Conservation (phyloP, 768 basidiomycete genomes). For the Tricholoma furcatifolium region DNA sequence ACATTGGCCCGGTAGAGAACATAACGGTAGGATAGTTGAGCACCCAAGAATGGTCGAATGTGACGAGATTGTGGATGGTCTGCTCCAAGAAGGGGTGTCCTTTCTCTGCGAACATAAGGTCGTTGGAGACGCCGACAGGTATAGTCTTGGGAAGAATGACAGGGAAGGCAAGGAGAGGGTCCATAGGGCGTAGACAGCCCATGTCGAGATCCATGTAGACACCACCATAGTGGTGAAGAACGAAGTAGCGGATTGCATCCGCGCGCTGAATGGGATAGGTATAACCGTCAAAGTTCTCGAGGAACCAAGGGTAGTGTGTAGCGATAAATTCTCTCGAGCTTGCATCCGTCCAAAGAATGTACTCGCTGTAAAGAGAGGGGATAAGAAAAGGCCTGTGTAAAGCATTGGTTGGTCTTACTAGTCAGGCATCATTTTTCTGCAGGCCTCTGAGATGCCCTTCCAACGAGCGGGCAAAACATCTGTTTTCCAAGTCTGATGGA, state of each 20-base stretch:
- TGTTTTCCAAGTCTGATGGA: slow-evolving; percentile 99
- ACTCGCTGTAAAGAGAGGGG: slow-evolving; percentile 64
- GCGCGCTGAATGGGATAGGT: slow-evolving; percentile 91
- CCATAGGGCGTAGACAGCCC: slow-evolving; percentile 84
- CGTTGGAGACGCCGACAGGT: slow-evolving; percentile 96
- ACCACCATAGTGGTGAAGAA: slow-evolving; percentile 93
- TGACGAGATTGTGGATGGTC: slow-evolving; percentile 87
- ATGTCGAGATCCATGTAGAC: slow-evolving; percentile 97
- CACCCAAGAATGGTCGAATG: slow-evolving; percentile 92
- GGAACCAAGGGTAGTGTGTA: slow-evolving; percentile 85
- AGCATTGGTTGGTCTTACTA: slow-evolving; percentile 62
- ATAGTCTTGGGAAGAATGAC: slow-evolving; percentile 94
- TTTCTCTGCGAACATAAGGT: slow-evolving; percentile 90
- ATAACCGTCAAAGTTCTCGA: slow-evolving; percentile 92
- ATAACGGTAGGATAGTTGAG: slow-evolving; percentile 99
- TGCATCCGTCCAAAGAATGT: slow-evolving; percentile 97
- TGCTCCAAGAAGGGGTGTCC: slow-evolving; percentile 88
- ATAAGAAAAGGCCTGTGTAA: slow-evolving; percentile 7
- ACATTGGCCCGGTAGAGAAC: slow-evolving; percentile 99
- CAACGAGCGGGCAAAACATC: slow-evolving; percentile 81
- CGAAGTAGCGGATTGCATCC: slow-evolving; percentile 97
- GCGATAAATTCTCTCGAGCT: slow-evolving; percentile 88
- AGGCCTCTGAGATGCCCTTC: slow-evolving; percentile 77
- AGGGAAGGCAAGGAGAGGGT: slow-evolving; percentile 81
- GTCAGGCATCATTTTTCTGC: slow-evolving; percentile 91